Evolutionary conservation across 2,329 filamentous ascomycete species (phyloP).

Genomic region (Pezizomycotina sp.): DNA sequence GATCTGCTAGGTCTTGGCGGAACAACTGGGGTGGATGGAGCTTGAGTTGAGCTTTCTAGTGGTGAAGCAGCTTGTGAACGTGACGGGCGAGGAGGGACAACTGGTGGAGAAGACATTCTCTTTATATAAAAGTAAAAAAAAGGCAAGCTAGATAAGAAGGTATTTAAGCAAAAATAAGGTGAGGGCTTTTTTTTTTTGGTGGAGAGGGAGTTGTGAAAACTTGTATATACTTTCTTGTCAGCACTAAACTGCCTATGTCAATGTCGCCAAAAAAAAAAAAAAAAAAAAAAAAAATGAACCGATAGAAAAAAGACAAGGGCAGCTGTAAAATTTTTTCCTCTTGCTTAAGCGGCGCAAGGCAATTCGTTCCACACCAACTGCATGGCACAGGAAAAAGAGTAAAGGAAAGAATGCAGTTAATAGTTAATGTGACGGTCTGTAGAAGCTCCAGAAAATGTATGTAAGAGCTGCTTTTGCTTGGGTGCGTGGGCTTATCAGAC

Average conservation of each 20-base stretch:
- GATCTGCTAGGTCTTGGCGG: conserved; percentile 36
- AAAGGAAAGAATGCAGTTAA: too few relatives aligned
- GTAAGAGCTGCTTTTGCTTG: too few relatives aligned
- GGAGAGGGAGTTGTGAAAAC: conserved; percentile 14
- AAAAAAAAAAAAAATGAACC: conserved; percentile 2
- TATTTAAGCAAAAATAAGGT: conserved; percentile 8
- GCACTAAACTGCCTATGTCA: conserved; percentile 3
- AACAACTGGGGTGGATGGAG: conserved; percentile 38
- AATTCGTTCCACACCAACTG: too few relatives aligned
- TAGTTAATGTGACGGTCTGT: too few relatives aligned
- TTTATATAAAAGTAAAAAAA: conserved; percentile 4
- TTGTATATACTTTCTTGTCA: conserved; percentile 5
- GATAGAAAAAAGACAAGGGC: conserved; percentile 11
- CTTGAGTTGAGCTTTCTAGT: conserved; percentile 29
- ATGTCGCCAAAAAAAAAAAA: not conserved
- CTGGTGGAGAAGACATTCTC: conserved; percentile 21
- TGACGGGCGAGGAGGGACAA: conserved; percentile 22
- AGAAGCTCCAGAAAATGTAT: too few relatives aligned
- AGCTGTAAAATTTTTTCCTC: conserved; percentile 20
- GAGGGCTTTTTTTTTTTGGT: conserved; percentile 13
- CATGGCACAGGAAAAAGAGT: too few relatives aligned
- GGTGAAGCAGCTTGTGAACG: conserved; percentile 21
- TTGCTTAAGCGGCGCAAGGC: too few relatives aligned
- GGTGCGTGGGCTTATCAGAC: too few relatives aligned
- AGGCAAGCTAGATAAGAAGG: conserved; percentile 5